Evolutionary conservation across 768 basidiomycete genomes (phyloP).

Genomic region (Sutorius australiensis): DNA sequence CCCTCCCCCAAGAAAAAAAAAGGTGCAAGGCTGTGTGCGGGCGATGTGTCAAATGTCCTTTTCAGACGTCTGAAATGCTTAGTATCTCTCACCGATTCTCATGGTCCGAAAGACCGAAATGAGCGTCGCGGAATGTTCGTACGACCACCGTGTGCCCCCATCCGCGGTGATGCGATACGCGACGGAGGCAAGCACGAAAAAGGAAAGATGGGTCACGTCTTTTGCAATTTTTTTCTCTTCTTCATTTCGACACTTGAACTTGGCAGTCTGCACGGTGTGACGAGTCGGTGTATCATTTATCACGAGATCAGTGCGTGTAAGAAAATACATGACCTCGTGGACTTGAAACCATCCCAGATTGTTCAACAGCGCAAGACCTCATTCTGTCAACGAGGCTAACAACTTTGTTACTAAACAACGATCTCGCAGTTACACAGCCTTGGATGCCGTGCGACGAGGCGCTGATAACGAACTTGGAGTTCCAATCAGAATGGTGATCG

Average conservation of each 20-base stretch:
- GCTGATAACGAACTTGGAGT: background rate
- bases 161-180: constrained; percentile 13
- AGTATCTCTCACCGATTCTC: background rate
- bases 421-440: constrained; percentile 6
- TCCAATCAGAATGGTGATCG: constrained; percentile 6
- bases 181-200: constrained; percentile 9
- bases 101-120: constrained; percentile 10
- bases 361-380: background rate
- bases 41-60: constrained; percentile 5
- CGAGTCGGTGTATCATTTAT: background rate
- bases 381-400: background rate
- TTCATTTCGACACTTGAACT: constrained; percentile 4
- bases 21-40: constrained; percentile 1
- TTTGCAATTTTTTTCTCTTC: background rate
- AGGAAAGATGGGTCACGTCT: background rate
- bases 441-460: background rate
- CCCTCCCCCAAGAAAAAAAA: background rate
- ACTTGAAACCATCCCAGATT: background rate
- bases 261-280: background rate
- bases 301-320: constrained; percentile 20
- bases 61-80: background rate
- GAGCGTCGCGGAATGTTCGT: constrained; percentile 25
- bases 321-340: background rate
- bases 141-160: background rate
- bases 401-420: no score